These are phyloP conservation scores for Aspergillus leporis DNA, from an alignment of 495 filamentous ascomycete genomes.

Conservation along the genomic window DNA sequence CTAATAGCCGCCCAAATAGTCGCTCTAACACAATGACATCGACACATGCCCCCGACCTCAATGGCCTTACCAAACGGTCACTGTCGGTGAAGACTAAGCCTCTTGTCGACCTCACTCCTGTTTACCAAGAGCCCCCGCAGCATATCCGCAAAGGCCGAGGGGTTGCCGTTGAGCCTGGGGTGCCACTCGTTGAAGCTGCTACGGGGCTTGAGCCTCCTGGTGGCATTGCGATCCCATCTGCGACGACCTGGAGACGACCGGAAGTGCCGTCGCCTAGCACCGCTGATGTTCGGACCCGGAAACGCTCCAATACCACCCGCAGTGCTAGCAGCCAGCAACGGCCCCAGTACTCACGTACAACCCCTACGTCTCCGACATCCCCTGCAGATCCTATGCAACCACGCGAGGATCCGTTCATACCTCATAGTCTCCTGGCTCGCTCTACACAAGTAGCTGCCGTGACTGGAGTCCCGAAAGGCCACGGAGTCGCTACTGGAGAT, in stretches of 20 bases:
- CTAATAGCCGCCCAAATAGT: slow-evolving; percentile 22
- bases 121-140: slow-evolving; percentile 75
- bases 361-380: slow-evolving; percentile 16
- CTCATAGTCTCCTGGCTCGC: slow-evolving; percentile 40
- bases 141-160: slow-evolving; percentile 67
- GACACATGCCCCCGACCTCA: slow-evolving; percentile 25
- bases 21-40: slow-evolving; percentile 43
- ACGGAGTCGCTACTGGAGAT: slow-evolving; percentile 55
- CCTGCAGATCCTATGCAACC: slow-evolving; percentile 24
- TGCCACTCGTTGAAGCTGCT: slow-evolving; percentile 65
- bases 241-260: slow-evolving; percentile 53
- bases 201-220: slow-evolving; percentile 51
- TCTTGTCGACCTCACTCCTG: slow-evolving; percentile 73
- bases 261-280: slow-evolving; percentile 14
- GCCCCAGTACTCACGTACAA: slow-evolving; percentile 9
- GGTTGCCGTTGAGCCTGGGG: slow-evolving; percentile 59
- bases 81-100: slow-evolving; percentile 53
- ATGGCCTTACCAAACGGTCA: slow-evolving; percentile 25
- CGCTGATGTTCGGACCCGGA: slow-evolving; percentile 24
- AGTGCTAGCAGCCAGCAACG: slow-evolving; percentile 26
- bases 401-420: slow-evolving; percentile 31
- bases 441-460: slow-evolving; percentile 17
- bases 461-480: slow-evolving; percentile 33
- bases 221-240: slow-evolving; percentile 50
- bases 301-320: slow-evolving; percentile 34